Base-by-base conservation (phyloP, 176 grass and related monocot species). In the Lolium perenne region DNA sequence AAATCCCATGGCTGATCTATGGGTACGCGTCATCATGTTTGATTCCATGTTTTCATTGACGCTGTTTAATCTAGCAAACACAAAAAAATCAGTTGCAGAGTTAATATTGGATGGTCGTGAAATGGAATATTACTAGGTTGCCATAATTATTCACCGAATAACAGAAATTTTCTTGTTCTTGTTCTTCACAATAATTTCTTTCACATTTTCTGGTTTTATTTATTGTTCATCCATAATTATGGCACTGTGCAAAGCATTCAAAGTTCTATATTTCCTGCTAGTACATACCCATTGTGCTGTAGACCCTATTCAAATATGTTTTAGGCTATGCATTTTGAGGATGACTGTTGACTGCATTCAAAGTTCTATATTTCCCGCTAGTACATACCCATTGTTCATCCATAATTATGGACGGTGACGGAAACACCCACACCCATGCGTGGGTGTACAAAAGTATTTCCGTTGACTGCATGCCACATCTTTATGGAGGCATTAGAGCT, bases 291-390 rank as follows among this genome's bases (percentile, higher is more conserved):
- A 32, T 80, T 80, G 78, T 80, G 56, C 20, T 65, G 2, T 80
- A 18, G 22, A 80, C 17, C 78, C 21, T 25, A 21, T 63, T 65
- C 21, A 49, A 3, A 32, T 64, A 32, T 80, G 58, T 47, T 63
- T 38, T 45, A 25, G 35, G 80, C 21, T 45, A 71, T 47, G n/a
- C 67, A 73, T 45, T 82, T 82, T 82, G 49, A 58, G 38, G 20
- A 26, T 83, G 69, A 41, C 73, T 74, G 2, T 57, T 51, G 22
- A 53, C 63, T 43, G 63, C 56, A 82, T 82, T 29, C 26, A 29
- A 29, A 29, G 26, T 29, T 29, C 26, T 29, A 29, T 29, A 29
- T 29, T 29, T 29, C 26, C 26, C 26, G 26, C 26, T 29, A 29
- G 26, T 29, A 29, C 26, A 29, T 29, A 29, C 26, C 26, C 26